These are phyloP conservation scores for Ganoderma lucidum DNA, from an alignment of 1,284 basidiomycete species.

Conservation along the genomic window DNA sequence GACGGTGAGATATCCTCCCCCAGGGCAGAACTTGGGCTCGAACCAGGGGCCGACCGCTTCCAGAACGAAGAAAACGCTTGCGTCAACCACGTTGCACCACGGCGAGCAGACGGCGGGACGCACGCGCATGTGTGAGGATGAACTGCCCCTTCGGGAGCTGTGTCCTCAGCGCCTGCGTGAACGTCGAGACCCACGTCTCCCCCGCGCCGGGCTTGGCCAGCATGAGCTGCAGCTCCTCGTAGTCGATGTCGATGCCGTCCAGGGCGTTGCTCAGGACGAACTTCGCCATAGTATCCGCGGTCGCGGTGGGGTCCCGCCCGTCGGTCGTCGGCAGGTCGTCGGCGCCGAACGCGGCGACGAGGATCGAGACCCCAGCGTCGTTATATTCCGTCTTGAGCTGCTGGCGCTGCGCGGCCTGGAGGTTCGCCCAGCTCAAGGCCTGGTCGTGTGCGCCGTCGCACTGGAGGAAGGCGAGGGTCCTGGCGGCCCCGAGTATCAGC, in stretches of 20 bases:
- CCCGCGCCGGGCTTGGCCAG: background rate
- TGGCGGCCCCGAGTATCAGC: background rate
- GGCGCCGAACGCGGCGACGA: conserved; percentile 59
- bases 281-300: conserved; percentile 55
- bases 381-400: conserved; percentile 50
- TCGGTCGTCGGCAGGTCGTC: conserved; percentile 58
- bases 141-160: conserved; percentile 43
- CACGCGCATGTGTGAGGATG: conserved; percentile 45
- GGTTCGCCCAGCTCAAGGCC: conserved; percentile 48
- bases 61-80: background rate
- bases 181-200: conserved; percentile 48
- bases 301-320: conserved; percentile 48
- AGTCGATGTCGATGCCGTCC: conserved; percentile 67
- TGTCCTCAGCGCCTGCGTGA: conserved; percentile 13
- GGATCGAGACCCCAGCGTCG: conserved; percentile 53
- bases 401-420: conserved; percentile 43
- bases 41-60: conserved; percentile 62
- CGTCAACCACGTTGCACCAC: background rate
- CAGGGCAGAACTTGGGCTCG: conserved; percentile 53
- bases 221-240: conserved; percentile 45
- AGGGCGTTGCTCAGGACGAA: conserved; percentile 45
- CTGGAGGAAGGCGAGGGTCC: conserved; percentile 50
- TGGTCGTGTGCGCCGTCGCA: conserved; percentile 51
- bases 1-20: conserved; percentile 67
- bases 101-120: conserved; percentile 15